Conservation (phyloP, 108 stramenopile species). For the Cyclotella choctawhatcheeana region DNA sequence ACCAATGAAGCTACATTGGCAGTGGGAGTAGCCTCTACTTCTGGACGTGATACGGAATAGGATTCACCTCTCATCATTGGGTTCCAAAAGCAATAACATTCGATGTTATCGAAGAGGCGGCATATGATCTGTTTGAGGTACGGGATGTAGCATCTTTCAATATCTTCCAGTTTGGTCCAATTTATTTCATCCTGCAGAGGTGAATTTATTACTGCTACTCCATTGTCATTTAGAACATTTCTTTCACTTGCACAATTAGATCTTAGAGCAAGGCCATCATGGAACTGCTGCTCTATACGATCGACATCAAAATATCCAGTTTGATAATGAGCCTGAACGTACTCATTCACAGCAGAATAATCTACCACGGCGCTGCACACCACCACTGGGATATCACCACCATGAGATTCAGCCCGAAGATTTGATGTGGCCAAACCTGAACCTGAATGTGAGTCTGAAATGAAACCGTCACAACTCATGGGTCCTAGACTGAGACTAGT, state of each 20-base stretch:
- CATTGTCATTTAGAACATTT: constrained; percentile 27
- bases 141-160: constrained; percentile 19
- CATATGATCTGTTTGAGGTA: constrained; percentile 16
- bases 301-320: constrained; percentile 19
- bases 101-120: constrained; percentile 5
- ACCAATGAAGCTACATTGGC: constrained; percentile 54
- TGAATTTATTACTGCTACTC: constrained; percentile 20
- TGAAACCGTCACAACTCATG: too few relatives aligned
- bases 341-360: constrained; percentile 66
- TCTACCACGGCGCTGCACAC: constrained; percentile 38
- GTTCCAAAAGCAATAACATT: constrained; percentile 47
- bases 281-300: constrained; percentile 8
- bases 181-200: background rate
- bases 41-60: constrained; percentile 18
- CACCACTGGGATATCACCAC: too few relatives aligned
- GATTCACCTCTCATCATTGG: constrained; percentile 63
- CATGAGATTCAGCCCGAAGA: too few relatives aligned
- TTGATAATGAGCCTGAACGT: constrained; percentile 55
- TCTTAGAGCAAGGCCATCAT: constrained; percentile 17
- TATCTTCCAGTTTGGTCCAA: constrained; percentile 23
- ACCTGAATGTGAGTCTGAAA: too few relatives aligned
- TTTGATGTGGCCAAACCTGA: too few relatives aligned
- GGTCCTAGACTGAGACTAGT: too few relatives aligned
- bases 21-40: constrained; percentile 21
- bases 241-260: constrained; percentile 6